Percentiles rank a stretch among this genome's conserved stretches.
Evolutionary conservation across 108 stramenopile species (phyloP).

Genomic region (Nitzschia sp.): DNA sequence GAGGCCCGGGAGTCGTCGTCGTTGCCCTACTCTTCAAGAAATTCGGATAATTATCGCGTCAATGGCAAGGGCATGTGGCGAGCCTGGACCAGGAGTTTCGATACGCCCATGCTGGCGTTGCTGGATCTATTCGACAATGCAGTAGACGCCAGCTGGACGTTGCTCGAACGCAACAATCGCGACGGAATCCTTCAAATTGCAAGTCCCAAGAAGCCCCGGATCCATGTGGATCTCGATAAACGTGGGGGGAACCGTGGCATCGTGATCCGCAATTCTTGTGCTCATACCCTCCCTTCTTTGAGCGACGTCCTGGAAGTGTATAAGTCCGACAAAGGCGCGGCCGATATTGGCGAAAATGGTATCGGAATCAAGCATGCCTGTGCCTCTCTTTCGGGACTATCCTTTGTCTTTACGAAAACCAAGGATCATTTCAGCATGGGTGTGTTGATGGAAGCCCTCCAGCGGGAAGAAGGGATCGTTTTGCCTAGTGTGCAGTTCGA

Average conservation of each 20-base stretch:
- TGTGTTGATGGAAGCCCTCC: slow-evolving; percentile 50
- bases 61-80: slow-evolving; percentile 70
- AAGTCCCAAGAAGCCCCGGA: slow-evolving; percentile 8
- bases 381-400: slow-evolving; percentile 50
- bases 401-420: slow-evolving; percentile 48
- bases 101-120: slow-evolving; percentile 51
- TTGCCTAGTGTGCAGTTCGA: slow-evolving; percentile 29
- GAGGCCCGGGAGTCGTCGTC: too few relatives aligned
- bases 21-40: too few relatives aligned
- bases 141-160: slow-evolving; percentile 57
- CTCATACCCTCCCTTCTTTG: slow-evolving; percentile 44
- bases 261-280: slow-evolving; percentile 56
- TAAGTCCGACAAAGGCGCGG: slow-evolving; percentile 53
- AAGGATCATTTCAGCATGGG: slow-evolving; percentile 36
- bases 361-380: slow-evolving; percentile 80
- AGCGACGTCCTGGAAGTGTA: slow-evolving; percentile 58
- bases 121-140: slow-evolving; percentile 79
- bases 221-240: slow-evolving; percentile 14
- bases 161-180: slow-evolving; percentile 5
- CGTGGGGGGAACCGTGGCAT: slow-evolving; percentile 40
- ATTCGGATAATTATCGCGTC: too few relatives aligned
- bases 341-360: slow-evolving; percentile 74
- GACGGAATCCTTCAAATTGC: neutral
- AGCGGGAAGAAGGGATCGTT: slow-evolving; percentile 45
- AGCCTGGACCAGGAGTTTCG: slow-evolving; percentile 65